Evolutionary conservation across 2,329 filamentous ascomycete species (phyloP), one percentile per base, ranked within the genome.

Genomic region (Botrytis deweyae): DNA sequence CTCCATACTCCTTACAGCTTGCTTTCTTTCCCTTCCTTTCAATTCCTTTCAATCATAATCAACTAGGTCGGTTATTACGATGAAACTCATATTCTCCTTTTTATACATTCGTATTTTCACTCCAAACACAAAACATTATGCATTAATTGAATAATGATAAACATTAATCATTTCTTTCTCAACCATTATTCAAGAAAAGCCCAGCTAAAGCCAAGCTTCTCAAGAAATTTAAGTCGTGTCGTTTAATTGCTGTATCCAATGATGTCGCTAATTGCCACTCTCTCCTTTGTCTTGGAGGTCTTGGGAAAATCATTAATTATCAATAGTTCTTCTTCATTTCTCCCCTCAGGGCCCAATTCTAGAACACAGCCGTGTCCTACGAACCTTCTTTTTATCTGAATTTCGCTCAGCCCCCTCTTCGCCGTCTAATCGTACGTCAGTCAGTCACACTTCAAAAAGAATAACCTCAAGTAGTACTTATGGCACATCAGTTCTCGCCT

Each of bases 91-190:
- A 22, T 64, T 44, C 62, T 64, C 61, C 61, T 63, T 36, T 36
- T 66, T 36, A n/a, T 38, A 3, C 5, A 36, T 61, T 22, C 18
- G n/a, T 29, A 58, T 18, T 29, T 38, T 38, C 38, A 64, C 38
- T 46, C 33, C 52, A 67, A 67, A 67, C 65, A 55, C 65, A 40
- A 67, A 38, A 55, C 46, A 29, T n/a, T 55, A 67, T 67, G 62
- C 62, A 29, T 44, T 64, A 42, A 29, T 29, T 55, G 52, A 55
- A 29, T 44, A 44, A 64, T 29, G 8, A 33, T 16, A 20, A 38
- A 25, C 58, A 61, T 5, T 29, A 44, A 29, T 42, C 20, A 22
- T 62, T 63, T n/a, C 36, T 63, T 18, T 25, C 36, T 40, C 12
- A 42, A 18, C 6, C 42, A 33, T 64, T 9, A 29, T 1, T 29